Conservation (phyloP, 116 monocot species). For the Phalaenopsis hybrid region DNA sequence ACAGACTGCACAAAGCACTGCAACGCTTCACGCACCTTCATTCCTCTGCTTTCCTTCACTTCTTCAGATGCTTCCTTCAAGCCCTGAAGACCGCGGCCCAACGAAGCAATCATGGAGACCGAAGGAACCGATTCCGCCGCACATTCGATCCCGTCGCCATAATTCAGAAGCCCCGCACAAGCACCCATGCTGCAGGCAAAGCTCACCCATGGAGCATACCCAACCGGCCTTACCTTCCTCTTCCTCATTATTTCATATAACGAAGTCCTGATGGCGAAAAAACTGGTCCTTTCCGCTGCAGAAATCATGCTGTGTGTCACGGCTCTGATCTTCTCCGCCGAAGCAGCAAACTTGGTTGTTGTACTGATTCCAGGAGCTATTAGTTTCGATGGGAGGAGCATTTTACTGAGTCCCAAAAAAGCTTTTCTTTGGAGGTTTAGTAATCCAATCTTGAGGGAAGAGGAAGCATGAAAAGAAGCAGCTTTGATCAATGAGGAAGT, state of each 20-base stretch:
- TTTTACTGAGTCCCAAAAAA: constrained; percentile 53
- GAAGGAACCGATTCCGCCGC: constrained; percentile 62
- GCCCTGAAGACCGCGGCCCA: constrained; percentile 77
- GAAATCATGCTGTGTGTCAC: constrained; percentile 59
- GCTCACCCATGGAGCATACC: constrained; percentile 50
- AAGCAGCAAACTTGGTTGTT: constrained; percentile 38
- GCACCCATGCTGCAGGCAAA: constrained; percentile 68
- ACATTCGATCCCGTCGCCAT: constrained; percentile 88
- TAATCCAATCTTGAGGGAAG: constrained; percentile 48
- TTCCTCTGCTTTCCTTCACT: constrained; percentile 32
- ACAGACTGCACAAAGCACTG: constrained; percentile 45
- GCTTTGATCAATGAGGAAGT: constrained; percentile 75
- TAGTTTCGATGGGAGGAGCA: constrained; percentile 50
- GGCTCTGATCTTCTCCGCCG: constrained; percentile 71
- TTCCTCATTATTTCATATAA: constrained; percentile 90
- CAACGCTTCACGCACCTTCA: constrained; percentile 46
- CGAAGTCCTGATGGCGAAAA: constrained; percentile 66
- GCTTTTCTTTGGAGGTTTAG: constrained; percentile 51
- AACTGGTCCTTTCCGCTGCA: constrained; percentile 63
- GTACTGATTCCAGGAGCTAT: constrained; percentile 31
- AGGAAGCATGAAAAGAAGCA: constrained; percentile 57
- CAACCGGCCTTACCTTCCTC: constrained; percentile 20
- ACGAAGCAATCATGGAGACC: constrained; percentile 54
- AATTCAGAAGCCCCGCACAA: constrained; percentile 54
- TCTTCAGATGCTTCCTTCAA: constrained; percentile 54